phyloP scores from a whole-genome alignment of 1,284 basidiomycete genomes.

The Trichosporon sp. region DNA sequence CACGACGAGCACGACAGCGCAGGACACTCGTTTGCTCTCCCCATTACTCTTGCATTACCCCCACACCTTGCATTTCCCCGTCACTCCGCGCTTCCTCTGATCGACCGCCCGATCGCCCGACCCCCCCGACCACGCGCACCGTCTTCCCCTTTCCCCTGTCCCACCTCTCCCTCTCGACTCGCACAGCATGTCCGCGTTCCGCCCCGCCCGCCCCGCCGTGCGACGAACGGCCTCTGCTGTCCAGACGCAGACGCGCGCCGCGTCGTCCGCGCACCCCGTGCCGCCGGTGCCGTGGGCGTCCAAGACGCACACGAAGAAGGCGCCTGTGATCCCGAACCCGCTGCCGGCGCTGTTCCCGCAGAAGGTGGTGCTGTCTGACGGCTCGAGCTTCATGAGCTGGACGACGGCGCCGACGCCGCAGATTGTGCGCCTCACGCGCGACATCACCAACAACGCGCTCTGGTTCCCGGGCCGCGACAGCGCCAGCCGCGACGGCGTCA shows the following conservation, averaged over 20 bases:
- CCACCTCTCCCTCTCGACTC: background rate
- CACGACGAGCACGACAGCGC: background rate
- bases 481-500: conserved; percentile 61
- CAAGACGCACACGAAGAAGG: conserved; percentile 39
- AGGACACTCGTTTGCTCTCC: background rate
- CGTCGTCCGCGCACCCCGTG: conserved; percentile 13
- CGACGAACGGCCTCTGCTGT: conserved; percentile 22
- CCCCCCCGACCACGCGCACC: too few species aligned
- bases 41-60: background rate
- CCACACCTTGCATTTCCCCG: background rate
- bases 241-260: conserved; percentile 23
- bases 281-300: conserved; percentile 29
- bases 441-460: conserved; percentile 76
- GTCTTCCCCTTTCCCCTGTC: too few species aligned
- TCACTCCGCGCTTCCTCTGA: background rate
- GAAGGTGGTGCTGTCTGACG: conserved; percentile 73
- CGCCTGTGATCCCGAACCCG: conserved; percentile 66
- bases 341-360: conserved; percentile 78
- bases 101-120: background rate
- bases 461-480: conserved; percentile 57
- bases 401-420: conserved; percentile 74
- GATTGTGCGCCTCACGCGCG: conserved; percentile 65
- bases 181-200: conserved; percentile 15
- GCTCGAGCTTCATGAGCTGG: conserved; percentile 78
- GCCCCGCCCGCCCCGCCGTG: conserved; percentile 14